Evolutionary conservation across 179 eudicot genomes (phyloP).

Genomic region (Silene noctiflora): DNA sequence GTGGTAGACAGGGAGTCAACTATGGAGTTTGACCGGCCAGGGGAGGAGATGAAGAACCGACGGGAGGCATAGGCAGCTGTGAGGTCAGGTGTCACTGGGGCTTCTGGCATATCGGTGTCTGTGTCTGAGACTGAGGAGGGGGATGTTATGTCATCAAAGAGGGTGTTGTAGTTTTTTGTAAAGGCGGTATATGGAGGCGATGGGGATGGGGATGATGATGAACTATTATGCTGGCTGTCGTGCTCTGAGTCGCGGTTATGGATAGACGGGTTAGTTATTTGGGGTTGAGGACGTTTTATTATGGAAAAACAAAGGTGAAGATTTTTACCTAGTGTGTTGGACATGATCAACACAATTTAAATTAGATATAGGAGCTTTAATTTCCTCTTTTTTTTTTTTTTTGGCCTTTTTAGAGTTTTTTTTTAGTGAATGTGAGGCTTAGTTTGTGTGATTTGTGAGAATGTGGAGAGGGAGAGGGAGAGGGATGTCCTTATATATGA

Average conservation of each 20-base stretch:
- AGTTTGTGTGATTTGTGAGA: background rate
- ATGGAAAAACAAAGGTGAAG: constrained; percentile 33
- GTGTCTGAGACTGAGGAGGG: constrained; percentile 23
- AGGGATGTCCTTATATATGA: constrained; percentile 1
- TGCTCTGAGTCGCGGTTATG: constrained; percentile 18
- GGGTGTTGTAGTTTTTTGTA: constrained; percentile 57
- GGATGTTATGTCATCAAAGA: constrained; percentile 30
- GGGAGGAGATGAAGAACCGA: constrained; percentile 82
- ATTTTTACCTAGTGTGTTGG: constrained; percentile 34
- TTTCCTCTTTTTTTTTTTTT: background rate
- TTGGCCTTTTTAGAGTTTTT: background rate
- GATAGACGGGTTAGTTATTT: constrained; percentile 9
- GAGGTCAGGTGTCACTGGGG: constrained; percentile 50
- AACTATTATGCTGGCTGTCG: background rate
- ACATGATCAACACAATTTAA: constrained; percentile 14
- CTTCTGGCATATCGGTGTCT: constrained; percentile 18
- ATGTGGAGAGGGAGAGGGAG: constrained; percentile 10
- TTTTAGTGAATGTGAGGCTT: background rate
- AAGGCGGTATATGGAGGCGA: constrained; percentile 9
- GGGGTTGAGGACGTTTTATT: constrained; percentile 29
- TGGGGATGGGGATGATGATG: background rate
- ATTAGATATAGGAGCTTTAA: background rate
- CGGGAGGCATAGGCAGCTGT: constrained; percentile 56
- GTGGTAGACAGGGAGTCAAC: constrained; percentile 25
- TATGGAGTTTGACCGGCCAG: constrained; percentile 57